Percentiles rank a stretch among this genome's conserved stretches.
phyloP scores from a whole-genome alignment of 345 rosid species.

The Boechera retrofracta region DNA sequence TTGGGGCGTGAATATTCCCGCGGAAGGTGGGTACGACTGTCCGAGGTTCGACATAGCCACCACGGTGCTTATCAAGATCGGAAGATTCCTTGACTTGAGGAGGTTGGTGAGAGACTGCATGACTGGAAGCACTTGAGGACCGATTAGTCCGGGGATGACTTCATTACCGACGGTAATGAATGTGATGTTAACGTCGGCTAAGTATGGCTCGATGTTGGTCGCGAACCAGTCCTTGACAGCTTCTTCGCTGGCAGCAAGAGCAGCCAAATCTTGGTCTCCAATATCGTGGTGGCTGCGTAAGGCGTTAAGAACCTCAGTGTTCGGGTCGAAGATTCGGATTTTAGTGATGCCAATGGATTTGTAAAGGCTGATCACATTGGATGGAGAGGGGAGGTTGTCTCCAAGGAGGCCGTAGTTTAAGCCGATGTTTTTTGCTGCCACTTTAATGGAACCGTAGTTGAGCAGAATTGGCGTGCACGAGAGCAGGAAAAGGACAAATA shows the following conservation, averaged over 20 bases:
- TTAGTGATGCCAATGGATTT: constrained; percentile 21
- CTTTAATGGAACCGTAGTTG: background rate
- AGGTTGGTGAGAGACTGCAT: constrained; percentile 38
- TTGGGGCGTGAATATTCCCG: constrained; percentile 27
- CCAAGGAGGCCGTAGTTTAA: constrained; percentile 54
- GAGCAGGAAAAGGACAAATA: background rate
- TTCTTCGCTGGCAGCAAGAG: constrained; percentile 34
- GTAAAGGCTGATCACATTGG: constrained; percentile 47
- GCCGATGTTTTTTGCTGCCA: constrained; percentile 35
- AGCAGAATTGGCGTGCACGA: constrained; percentile 2
- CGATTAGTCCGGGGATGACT: constrained; percentile 44
- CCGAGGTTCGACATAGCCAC: constrained; percentile 23
- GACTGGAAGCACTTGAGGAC: constrained; percentile 31
- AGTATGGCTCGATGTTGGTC: constrained; percentile 40
- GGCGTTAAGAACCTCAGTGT: constrained; percentile 42
- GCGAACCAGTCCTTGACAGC: constrained; percentile 40
- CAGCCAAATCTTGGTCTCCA: constrained; percentile 42
- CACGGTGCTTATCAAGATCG: constrained; percentile 38
- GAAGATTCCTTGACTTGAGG: constrained; percentile 12
- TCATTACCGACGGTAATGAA: constrained; percentile 51
- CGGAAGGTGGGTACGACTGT: constrained; percentile 52
- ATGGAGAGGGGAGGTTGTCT: constrained; percentile 52
- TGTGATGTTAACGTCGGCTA: constrained; percentile 36
- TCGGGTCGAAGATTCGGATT: constrained; percentile 51
- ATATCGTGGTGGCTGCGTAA: constrained; percentile 34